Conservation (phyloP, 257 asterid genomes). For the Petunia secreta region DNA sequence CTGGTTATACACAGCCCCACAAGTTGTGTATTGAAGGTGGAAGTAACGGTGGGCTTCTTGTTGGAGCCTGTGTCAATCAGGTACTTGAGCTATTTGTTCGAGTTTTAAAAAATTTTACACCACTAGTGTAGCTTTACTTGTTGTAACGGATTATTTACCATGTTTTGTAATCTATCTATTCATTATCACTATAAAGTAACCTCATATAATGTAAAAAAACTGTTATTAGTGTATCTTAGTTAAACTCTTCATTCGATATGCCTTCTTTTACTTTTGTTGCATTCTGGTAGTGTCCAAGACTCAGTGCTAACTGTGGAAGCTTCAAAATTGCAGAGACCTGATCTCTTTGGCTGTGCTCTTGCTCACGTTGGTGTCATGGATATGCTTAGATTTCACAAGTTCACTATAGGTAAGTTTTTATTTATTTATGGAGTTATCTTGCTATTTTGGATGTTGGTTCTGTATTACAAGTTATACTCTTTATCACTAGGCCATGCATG, state of each 20-base stretch:
- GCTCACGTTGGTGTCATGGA: slow-evolving; percentile 99
- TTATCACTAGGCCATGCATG: slow-evolving; percentile 84
- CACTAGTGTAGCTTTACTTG: too few species aligned
- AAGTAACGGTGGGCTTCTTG: slow-evolving; percentile 94
- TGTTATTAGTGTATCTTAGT: background rate
- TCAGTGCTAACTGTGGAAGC: background rate
- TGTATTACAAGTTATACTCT: background rate
- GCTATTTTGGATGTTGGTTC: background rate
- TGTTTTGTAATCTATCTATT: too few species aligned
- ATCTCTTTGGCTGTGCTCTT: slow-evolving; percentile 95
- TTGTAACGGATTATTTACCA: too few species aligned
- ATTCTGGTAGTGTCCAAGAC: background rate
- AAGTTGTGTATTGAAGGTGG: slow-evolving; percentile 98
- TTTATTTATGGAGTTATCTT: background rate
- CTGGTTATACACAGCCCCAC: slow-evolving; percentile 86
- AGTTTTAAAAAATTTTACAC: background rate
- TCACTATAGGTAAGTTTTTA: slow-evolving; percentile 74
- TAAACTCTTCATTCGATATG: too few species aligned
- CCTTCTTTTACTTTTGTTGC: background rate
- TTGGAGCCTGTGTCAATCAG: slow-evolving; percentile 96
- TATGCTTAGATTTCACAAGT: slow-evolving; percentile 97
- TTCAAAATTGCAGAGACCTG: slow-evolving; percentile 76
- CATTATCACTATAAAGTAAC: too few species aligned
- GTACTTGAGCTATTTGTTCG: slow-evolving; percentile 37
- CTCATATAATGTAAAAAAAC: too few species aligned